These are phyloP conservation scores for Didymella sp. DNA, from an alignment of 2,329 filamentous ascomycete genomes.

Conservation along the genomic window DNA sequence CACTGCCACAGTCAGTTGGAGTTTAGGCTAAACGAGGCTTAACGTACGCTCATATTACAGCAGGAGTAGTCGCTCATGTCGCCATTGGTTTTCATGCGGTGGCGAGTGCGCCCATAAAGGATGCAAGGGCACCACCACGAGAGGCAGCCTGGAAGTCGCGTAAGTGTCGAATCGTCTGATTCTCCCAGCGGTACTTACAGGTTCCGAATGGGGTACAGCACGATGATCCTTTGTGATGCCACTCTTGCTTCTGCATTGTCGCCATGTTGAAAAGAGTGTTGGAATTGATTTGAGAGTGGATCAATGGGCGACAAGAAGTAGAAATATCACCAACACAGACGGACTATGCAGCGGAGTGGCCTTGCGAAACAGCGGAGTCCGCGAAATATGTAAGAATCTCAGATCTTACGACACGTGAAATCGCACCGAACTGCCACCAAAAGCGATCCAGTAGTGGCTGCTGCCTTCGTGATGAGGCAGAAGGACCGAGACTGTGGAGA, in stretches of 20 bases:
- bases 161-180: neutral
- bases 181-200: slow-evolving; percentile 25
- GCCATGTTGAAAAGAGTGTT: slow-evolving; percentile 23
- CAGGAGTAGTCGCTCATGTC: slow-evolving; percentile 38
- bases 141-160: slow-evolving; percentile 32
- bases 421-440: neutral
- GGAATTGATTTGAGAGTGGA: neutral
- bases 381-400: neutral
- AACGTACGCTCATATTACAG: slow-evolving; percentile 37
- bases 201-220: slow-evolving; percentile 43
- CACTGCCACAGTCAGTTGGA: slow-evolving; percentile 30
- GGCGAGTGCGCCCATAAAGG: slow-evolving; percentile 39
- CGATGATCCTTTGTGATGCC: slow-evolving; percentile 38
- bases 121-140: slow-evolving; percentile 47
- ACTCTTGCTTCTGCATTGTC: slow-evolving; percentile 35
- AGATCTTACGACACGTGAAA: neutral
- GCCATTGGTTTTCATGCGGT: slow-evolving; percentile 39
- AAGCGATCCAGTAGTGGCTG: neutral
- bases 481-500: neutral
- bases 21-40: neutral
- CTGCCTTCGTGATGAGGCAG: neutral
- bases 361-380: slow-evolving; percentile 5
- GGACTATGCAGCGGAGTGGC: slow-evolving; percentile 9
- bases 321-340: neutral
- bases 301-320: neutral